Percentiles rank a stretch among this genome's conserved stretches.
Conservation (phyloP, 2,329 filamentous ascomycete species). For the Colletotrichum musicola region DNA sequence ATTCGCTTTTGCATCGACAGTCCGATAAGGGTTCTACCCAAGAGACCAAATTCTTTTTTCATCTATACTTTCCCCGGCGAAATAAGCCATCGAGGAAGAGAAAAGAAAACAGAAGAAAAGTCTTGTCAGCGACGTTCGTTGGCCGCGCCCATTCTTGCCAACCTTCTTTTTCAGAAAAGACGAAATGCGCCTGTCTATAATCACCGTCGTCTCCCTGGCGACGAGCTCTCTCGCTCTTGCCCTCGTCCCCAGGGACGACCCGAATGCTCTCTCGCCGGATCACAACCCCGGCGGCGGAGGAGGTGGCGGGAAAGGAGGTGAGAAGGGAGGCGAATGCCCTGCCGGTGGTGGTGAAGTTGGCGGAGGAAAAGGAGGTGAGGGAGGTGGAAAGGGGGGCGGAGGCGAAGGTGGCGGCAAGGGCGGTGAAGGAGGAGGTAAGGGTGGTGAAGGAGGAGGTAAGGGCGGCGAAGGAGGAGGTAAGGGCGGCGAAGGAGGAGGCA, state of each 20-base stretch:
- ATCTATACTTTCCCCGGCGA: background rate
- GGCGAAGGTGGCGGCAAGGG: background rate
- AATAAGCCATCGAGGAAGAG: background rate
- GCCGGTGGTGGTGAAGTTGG: constrained; percentile 1
- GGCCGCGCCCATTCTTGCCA: background rate
- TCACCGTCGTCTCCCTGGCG: constrained; percentile 29
- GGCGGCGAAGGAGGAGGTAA: constrained; percentile 1
- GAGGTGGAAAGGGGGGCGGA: constrained; percentile 2
- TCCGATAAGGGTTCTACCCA: background rate
- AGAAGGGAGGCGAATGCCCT: background rate
- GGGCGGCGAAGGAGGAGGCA: background rate
- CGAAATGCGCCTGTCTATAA: constrained; percentile 33
- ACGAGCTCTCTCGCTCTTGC: constrained; percentile 30
- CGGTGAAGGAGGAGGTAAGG: background rate
- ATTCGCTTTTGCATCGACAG: constrained; percentile 11
- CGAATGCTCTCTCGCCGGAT: background rate
- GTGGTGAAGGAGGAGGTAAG: background rate
- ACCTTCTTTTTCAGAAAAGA: background rate
- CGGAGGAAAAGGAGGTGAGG: background rate
- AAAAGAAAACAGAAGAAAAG: background rate
- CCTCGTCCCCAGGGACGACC: constrained; percentile 2
- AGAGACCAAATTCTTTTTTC: background rate
- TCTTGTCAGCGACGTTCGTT: background rate
- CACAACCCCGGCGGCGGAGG: background rate
- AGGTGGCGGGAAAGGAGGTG: background rate